phyloP scores from a whole-genome alignment of 2,329 filamentous ascomycete genomes.

The Colletotrichum noveboracense region DNA sequence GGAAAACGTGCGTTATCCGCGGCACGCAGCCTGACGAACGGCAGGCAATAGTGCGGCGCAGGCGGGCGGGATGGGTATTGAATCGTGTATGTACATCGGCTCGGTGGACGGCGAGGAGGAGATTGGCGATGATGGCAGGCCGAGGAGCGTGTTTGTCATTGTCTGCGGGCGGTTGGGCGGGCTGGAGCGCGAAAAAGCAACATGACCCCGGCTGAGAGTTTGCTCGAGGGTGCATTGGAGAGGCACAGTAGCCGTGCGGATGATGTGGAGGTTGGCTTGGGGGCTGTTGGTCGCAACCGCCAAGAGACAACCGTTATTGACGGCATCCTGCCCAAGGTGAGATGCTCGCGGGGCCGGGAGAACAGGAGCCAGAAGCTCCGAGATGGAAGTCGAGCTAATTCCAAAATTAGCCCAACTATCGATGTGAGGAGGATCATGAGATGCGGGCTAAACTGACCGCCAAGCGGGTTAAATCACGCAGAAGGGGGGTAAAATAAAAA shows the following conservation, averaged over 20 bases:
- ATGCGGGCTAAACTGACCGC: neutral
- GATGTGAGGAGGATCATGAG: neutral
- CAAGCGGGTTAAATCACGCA: conserved; percentile 11
- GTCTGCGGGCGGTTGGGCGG: neutral
- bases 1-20: conserved; percentile 4
- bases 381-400: conserved; percentile 1
- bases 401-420: conserved; percentile 16
- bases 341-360: neutral
- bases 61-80: conserved; percentile 17
- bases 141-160: neutral
- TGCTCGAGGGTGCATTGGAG: neutral
- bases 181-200: neutral
- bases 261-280: neutral
- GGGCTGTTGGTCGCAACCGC: neutral
- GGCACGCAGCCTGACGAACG: neutral
- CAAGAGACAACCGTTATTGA: conserved; percentile 4
- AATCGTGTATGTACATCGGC: conserved; percentile 9
- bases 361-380: neutral
- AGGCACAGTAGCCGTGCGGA: neutral
- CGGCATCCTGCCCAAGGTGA: conserved; percentile 24
- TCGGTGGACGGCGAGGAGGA: neutral
- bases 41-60: conserved; percentile 6
- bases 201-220: neutral
- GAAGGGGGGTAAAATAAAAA: conserved; percentile 42
- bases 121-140: conserved; percentile 6